Base-by-base conservation (phyloP, 176 grass and related monocot species). In the Saccharum officinarum region DNA sequence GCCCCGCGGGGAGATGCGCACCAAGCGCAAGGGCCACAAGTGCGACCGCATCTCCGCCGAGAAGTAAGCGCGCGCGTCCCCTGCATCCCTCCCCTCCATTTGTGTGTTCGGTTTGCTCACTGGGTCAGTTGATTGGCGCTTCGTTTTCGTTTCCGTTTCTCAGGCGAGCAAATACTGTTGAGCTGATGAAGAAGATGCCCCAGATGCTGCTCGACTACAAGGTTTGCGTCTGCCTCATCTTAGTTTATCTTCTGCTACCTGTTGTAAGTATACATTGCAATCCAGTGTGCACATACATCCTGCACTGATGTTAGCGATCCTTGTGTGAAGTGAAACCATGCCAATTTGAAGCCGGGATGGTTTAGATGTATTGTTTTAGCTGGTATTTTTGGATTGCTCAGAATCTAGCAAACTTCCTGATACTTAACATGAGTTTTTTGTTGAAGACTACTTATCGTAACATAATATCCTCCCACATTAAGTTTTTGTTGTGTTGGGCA, bases 131-230 rank as follows among this genome's bases (percentile, higher is more conserved):
- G 44, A 12, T 36, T 50, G n/a, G n/a, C 75, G 73, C 17, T 76
- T 52, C 0, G 59, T 52, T 28, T 64, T 5, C 0, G 4, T 30
- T 31, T 59, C 4, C 2, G 15, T 66, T 30, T 64, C n/a, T 5
- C 67, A 90, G 85, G 87, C 87, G 90, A 7, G 85, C 85, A 8
- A 88, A 85, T 71, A 95, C 86, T 17, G 82, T 75, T 42, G 88
- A 95, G 82, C 61, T 90, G 25, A 95, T 92, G 90, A 92, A 83
- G 75, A 92, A 92, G 88, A 92, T 95, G 90, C 85, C 93, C 11
- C 85, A 93, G 69, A 90, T 93, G 88, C 88, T 93, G 59, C 85
- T 93, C 71, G 93, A 92, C 84, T 95, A 92, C 69, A 95, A 95
- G 93, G 93, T 95, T 49, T 64, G 82, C 23, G 8, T 23, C 42